phyloP scores from a whole-genome alignment of 306 rosid species.

The Cucumis sativus region Cucumber_9930_V3 NC_026659.2:26651501-26652000 shows the following conservation, averaged over 20 bases:
- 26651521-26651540: slow-evolving; percentile 84
- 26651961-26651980: slow-evolving; percentile 82
- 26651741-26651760: background rate
- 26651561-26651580: slow-evolving; percentile 65
- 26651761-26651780: background rate
- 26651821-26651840: background rate
- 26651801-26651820: background rate
- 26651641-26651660: background rate
- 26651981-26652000: slow-evolving; percentile 58
- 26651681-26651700: background rate
- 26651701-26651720: background rate
- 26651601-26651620: background rate
- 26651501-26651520: slow-evolving; percentile 63
- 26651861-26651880: background rate
- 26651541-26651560: slow-evolving; percentile 85
- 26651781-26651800: background rate
- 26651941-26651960: slow-evolving; percentile 86
- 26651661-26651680: background rate
- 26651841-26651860: background rate
- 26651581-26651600: background rate
- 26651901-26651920: slow-evolving; percentile 81
- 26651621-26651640: background rate
- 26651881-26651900: slow-evolving; percentile 28
- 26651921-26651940: slow-evolving; percentile 70
- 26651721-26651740: background rate